Percentiles rank a stretch among this genome's conserved stretches.
phyloP scores from a whole-genome alignment of 306 rosid genomes.

The Crotalaria pallida region DNA sequence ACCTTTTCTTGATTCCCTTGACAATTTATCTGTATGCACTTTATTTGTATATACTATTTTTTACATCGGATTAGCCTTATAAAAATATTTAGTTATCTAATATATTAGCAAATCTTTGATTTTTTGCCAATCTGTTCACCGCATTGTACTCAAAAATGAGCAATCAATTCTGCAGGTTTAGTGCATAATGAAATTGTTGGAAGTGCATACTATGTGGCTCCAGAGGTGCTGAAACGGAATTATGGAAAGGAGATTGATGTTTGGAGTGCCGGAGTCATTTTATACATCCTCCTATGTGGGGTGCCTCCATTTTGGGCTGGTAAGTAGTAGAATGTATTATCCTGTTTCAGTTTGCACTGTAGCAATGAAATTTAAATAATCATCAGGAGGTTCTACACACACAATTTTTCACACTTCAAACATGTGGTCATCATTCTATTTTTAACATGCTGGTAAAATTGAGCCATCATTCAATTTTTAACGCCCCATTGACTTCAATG shows the following conservation, averaged over 20 bases:
- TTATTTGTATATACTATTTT: too few species aligned
- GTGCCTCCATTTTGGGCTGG: conserved; percentile 96
- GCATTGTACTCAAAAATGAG: neutral
- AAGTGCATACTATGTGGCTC: conserved; percentile 89
- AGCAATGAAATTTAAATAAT: too few species aligned
- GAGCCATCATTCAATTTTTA: too few species aligned
- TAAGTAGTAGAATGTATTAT: conserved; percentile 21
- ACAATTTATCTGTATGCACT: neutral
- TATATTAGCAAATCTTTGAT: too few species aligned
- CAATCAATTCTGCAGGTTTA: conserved; percentile 43
- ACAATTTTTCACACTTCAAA: neutral
- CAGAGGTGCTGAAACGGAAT: conserved; percentile 57
- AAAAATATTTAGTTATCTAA: too few species aligned
- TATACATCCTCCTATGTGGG: too few species aligned
- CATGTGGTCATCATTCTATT: neutral
- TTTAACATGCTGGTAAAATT: too few species aligned
- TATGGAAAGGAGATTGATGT: conserved; percentile 94
- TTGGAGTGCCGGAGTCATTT: conserved; percentile 96
- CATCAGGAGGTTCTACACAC: too few species aligned
- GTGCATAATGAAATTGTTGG: conserved; percentile 67
- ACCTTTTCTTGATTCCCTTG: neutral
- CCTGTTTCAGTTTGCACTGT: neutral
- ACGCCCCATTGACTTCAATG: neutral
- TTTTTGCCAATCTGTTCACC: neutral
- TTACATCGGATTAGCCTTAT: too few species aligned